These are phyloP conservation scores for Lolium multiflorum DNA, from an alignment of 176 grass and related monocot species.

Conservation along the genomic window DNA sequence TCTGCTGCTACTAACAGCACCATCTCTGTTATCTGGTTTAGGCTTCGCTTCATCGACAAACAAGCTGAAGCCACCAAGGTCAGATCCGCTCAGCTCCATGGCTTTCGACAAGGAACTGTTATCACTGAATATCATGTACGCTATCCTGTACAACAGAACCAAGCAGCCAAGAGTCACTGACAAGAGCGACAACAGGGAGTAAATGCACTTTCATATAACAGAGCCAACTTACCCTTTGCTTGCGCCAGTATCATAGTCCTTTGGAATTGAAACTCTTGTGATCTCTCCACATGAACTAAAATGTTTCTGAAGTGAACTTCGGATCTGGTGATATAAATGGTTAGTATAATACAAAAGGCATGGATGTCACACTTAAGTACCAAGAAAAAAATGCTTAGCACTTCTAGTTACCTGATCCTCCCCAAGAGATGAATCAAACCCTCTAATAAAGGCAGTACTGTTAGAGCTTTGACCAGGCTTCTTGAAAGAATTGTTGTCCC, in stretches of 20 bases:
- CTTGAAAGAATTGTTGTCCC: constrained; percentile 59
- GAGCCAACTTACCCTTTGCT: constrained; percentile 63
- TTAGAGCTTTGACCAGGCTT: constrained; percentile 48
- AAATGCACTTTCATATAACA: neutral
- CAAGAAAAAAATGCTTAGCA: neutral
- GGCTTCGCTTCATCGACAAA: constrained; percentile 69
- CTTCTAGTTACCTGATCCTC: constrained; percentile 60
- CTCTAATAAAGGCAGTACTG: constrained; percentile 69
- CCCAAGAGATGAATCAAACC: constrained; percentile 61
- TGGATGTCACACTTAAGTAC: too few species aligned
- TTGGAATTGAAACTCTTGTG: constrained; percentile 68
- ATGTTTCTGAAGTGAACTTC: constrained; percentile 59
- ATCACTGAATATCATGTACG: constrained; percentile 74
- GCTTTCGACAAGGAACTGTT: constrained; percentile 56
- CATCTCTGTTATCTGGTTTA: constrained; percentile 47
- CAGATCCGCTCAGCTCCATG: constrained; percentile 56
- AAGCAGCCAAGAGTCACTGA: neutral
- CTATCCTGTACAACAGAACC: constrained; percentile 52
- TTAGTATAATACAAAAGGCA: neutral
- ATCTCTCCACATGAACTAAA: constrained; percentile 79
- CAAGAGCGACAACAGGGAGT: neutral
- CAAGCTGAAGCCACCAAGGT: constrained; percentile 61
- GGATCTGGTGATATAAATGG: constrained; percentile 47
- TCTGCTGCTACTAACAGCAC: constrained; percentile 34
- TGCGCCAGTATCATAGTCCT: constrained; percentile 65